These are phyloP conservation scores for Hyphopichia pseudoburtonii DNA, from an alignment of 1,139 yeast species.

Conservation along the genomic window DNA sequence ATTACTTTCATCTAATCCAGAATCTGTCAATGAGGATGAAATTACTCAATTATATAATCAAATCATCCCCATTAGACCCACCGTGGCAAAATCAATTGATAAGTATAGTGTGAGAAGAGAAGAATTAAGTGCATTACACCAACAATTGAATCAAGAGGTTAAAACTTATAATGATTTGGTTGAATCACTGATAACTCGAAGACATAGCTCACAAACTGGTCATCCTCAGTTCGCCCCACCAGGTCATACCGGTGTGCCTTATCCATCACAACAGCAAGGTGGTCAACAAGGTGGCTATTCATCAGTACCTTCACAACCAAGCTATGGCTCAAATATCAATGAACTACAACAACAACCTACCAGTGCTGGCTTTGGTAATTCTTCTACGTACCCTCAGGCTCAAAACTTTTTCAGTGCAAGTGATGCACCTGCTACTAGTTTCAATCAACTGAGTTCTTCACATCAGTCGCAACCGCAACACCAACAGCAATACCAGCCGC, in stretches of 20 bases:
- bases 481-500: constrained; percentile 1
- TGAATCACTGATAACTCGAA: constrained; percentile 45
- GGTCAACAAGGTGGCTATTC: too few species aligned
- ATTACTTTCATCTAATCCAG: constrained; percentile 47
- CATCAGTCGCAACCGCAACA: constrained; percentile 5
- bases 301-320: constrained; percentile 2
- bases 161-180: constrained; percentile 67
- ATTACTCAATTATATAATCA: constrained; percentile 62
- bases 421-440: constrained; percentile 2
- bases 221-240: neutral
- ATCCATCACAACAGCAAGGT: constrained; percentile 9
- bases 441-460: constrained; percentile 1
- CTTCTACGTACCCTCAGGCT: constrained; percentile 7
- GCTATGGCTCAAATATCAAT: constrained; percentile 8
- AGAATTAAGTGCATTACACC: constrained; percentile 69
- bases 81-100: constrained; percentile 69
- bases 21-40: constrained; percentile 37
- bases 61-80: constrained; percentile 70
- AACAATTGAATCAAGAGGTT: constrained; percentile 67
- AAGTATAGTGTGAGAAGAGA: constrained; percentile 73
- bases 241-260: constrained; percentile 8
- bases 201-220: constrained; percentile 9
- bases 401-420: constrained; percentile 2
- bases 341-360: constrained; percentile 32
- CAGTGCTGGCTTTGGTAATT: constrained; percentile 39